Evolutionary conservation across 2,329 filamentous ascomycete species (phyloP).

Genomic region (Monosporascus sp.): DNA sequence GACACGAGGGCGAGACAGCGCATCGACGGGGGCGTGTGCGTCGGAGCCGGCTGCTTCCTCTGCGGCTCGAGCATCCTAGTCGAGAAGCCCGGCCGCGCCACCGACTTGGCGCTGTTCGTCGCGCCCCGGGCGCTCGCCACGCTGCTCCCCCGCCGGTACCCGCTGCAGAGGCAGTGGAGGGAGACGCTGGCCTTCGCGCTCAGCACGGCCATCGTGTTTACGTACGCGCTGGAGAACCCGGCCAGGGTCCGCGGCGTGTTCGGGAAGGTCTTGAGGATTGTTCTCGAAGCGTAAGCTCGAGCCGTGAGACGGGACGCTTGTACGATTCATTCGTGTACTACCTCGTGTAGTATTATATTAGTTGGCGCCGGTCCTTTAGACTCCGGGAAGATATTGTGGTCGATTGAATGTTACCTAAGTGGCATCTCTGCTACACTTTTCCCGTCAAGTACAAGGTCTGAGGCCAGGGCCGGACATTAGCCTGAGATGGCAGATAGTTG

Average conservation of each 20-base stretch:
- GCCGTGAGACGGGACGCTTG: background rate
- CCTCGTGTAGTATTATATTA: background rate
- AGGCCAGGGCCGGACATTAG: too few species aligned
- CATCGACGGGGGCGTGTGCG: constrained; percentile 61
- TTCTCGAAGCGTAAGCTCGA: constrained; percentile 32
- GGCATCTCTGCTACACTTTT: too few species aligned
- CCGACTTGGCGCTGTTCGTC: constrained; percentile 77
- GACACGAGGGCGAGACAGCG: constrained; percentile 40
- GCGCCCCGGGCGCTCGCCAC: constrained; percentile 72
- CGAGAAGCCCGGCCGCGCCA: constrained; percentile 59
- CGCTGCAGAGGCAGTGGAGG: constrained; percentile 55
- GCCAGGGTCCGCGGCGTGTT: constrained; percentile 62
- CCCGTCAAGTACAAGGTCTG: too few species aligned
- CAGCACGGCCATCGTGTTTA: constrained; percentile 66
- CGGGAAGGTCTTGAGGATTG: constrained; percentile 51
- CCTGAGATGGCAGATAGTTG: too few species aligned
- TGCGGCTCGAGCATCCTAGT: constrained; percentile 80
- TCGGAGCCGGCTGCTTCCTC: constrained; percentile 64
- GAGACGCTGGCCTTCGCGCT: constrained; percentile 62
- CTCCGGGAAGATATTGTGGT: too few species aligned
- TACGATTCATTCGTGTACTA: background rate
- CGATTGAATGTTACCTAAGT: too few species aligned
- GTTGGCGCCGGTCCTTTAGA: background rate
- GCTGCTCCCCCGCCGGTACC: constrained; percentile 66
- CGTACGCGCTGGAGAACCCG: constrained; percentile 58